Conservation (phyloP, 2,329 filamentous ascomycete species). For the Fusarium napiforme region DNA sequence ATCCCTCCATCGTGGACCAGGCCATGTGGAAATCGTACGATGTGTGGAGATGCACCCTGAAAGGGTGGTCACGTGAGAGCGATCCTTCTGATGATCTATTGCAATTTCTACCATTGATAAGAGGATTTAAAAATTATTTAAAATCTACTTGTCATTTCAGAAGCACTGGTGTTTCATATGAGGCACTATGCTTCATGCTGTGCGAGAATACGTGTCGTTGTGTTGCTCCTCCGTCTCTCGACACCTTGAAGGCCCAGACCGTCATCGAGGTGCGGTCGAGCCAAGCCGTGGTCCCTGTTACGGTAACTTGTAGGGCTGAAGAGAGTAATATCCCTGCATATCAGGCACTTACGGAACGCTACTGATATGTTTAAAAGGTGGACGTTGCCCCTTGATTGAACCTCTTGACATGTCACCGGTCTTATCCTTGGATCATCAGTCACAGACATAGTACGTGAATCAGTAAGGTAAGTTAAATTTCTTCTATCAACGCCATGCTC, state of each 20-base stretch:
- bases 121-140: background rate
- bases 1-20: slow-evolving; percentile 15
- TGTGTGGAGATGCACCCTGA: slow-evolving; percentile 33
- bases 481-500: slow-evolving; percentile 21
- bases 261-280: slow-evolving; percentile 24
- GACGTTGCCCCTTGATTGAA: background rate
- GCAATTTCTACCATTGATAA: background rate
- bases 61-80: slow-evolving; percentile 32
- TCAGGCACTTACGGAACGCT: slow-evolving; percentile 35
- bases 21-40: slow-evolving; percentile 39
- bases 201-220: background rate
- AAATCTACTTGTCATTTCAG: accelerated
- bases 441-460: background rate
- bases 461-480: slow-evolving; percentile 15
- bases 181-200: no score
- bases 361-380: slow-evolving; percentile 31
- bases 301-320: slow-evolving; percentile 33
- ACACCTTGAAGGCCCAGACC: slow-evolving; percentile 39
- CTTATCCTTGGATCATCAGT: background rate
- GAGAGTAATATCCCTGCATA: slow-evolving; percentile 33
- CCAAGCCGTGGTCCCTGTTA: slow-evolving; percentile 39
- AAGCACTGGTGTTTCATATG: accelerated
- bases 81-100: accelerated
- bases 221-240: background rate
- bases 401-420: background rate